A percentile compares a stretch with the other conserved stretches of the same genome.
Evolutionary conservation across 1,284 basidiomycete species (phyloP).

Genomic region (Cerioporus squamosus): DNA sequence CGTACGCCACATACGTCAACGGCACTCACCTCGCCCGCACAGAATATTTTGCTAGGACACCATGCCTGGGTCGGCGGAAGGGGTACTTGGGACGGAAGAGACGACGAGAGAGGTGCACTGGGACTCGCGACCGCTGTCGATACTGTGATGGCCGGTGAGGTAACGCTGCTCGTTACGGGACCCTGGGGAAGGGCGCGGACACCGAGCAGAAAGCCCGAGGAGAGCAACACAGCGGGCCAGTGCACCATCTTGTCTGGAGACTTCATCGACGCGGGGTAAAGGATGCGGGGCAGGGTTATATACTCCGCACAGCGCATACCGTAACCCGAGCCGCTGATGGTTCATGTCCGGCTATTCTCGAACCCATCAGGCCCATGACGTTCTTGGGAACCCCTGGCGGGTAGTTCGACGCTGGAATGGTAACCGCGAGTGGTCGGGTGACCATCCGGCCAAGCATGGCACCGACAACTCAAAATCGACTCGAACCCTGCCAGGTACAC

Average conservation of each 20-base stretch:
- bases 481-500: too few species aligned
- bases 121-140: slow-evolving; percentile 72
- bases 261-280: slow-evolving; percentile 8
- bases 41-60: slow-evolving; percentile 85
- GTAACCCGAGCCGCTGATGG: slow-evolving; percentile 1
- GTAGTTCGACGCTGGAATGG: background rate
- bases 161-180: slow-evolving; percentile 15
- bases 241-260: slow-evolving; percentile 8
- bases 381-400: slow-evolving; percentile 10
- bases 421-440: slow-evolving; percentile 4
- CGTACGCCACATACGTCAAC: background rate
- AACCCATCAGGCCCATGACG: slow-evolving; percentile 18
- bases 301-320: background rate
- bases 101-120: slow-evolving; percentile 53
- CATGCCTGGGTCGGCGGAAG: slow-evolving; percentile 77
- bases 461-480: too few species aligned
- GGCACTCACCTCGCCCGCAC: slow-evolving; percentile 71
- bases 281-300: slow-evolving; percentile 10
- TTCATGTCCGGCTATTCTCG: slow-evolving; percentile 13
- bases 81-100: slow-evolving; percentile 69
- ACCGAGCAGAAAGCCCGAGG: slow-evolving; percentile 18
- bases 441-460: background rate
- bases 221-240: slow-evolving; percentile 10
- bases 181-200: slow-evolving; percentile 30
- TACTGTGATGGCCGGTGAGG: slow-evolving; percentile 38